These are phyloP conservation scores for Thinopyrum elongatum DNA, from an alignment of 176 grass and related monocot genomes.

Conservation along the genomic window DNA sequence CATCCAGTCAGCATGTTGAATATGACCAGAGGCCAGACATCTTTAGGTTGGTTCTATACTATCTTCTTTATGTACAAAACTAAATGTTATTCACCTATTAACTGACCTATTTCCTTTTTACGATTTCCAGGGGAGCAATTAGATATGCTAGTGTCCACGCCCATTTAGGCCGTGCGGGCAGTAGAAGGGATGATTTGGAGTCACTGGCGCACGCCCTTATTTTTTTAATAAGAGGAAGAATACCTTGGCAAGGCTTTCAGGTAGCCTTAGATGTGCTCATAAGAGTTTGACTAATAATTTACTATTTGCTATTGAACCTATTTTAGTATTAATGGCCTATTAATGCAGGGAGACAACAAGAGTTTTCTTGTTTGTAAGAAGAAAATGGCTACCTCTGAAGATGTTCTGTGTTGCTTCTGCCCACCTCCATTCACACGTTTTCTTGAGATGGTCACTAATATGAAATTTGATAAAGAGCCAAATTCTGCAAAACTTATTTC, in stretches of 20 bases:
- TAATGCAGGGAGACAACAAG: conserved; percentile 46
- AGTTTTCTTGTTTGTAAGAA: conserved; percentile 93
- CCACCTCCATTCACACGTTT: conserved; percentile 82
- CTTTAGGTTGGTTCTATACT: conserved; percentile 38
- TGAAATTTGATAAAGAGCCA: conserved; percentile 91
- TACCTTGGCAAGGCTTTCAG: conserved; percentile 95
- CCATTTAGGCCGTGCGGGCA: too few relatives aligned
- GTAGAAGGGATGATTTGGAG: too few relatives aligned
- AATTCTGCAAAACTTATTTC: conserved; percentile 76
- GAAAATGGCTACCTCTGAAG: conserved; percentile 81
- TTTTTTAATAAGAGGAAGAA: neutral
- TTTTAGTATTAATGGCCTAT: conserved; percentile 17
- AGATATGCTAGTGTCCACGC: too few relatives aligned
- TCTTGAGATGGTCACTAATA: conserved; percentile 70
- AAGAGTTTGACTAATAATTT: conserved; percentile 11
- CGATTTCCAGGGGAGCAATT: too few relatives aligned
- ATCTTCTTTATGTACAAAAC: too few relatives aligned
- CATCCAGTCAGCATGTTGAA: conserved; percentile 62
- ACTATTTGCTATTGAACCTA: neutral
- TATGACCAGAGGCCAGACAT: conserved; percentile 91
- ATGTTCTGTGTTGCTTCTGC: conserved; percentile 64
- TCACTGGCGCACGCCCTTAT: too few relatives aligned
- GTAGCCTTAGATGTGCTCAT: conserved; percentile 31
- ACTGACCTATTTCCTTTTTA: too few relatives aligned
- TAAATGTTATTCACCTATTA: too few relatives aligned